Conservation (phyloP, 768 basidiomycete species). For the Tulasnella sp. region DNA sequence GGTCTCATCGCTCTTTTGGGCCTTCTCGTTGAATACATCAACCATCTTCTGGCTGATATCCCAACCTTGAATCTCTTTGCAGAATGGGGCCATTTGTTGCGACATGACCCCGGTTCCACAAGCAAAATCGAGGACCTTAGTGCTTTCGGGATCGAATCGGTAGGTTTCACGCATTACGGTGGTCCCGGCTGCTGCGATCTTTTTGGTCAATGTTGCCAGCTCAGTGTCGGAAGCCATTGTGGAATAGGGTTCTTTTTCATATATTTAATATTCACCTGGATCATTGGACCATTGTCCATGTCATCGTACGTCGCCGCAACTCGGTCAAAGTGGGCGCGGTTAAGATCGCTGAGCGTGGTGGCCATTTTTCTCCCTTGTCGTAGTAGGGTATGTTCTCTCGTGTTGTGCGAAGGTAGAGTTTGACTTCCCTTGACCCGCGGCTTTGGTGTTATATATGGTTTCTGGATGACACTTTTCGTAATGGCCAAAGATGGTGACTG, state of each 20-base stretch:
- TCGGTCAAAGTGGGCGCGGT: conserved; percentile 35
- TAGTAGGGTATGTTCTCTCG: neutral
- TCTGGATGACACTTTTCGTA: too few species aligned
- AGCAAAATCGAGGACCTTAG: conserved; percentile 60
- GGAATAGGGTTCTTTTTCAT: neutral
- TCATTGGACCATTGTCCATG: neutral
- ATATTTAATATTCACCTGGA: neutral
- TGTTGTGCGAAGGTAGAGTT: neutral
- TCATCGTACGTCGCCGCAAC: conserved; percentile 28
- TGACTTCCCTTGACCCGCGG: neutral
- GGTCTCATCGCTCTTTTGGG: conserved; percentile 47
- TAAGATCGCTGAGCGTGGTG: conserved; percentile 23
- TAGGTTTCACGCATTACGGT: conserved; percentile 30
- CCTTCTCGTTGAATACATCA: conserved; percentile 52
- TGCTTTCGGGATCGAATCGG: conserved; percentile 44
- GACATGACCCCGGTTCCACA: conserved; percentile 64
- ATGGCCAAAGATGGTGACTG: too few species aligned
- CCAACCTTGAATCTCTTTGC: conserved; percentile 56
- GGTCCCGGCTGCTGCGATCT: conserved; percentile 23
- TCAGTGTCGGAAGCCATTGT: too few species aligned
- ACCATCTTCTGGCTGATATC: conserved; percentile 68
- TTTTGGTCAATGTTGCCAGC: conserved; percentile 18
- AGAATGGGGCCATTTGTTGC: conserved; percentile 46
- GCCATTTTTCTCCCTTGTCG: neutral
- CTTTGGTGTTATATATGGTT: too few species aligned